phyloP scores from a whole-genome alignment of 2,329 filamentous ascomycete species.

The Epichloe elymi region DNA sequence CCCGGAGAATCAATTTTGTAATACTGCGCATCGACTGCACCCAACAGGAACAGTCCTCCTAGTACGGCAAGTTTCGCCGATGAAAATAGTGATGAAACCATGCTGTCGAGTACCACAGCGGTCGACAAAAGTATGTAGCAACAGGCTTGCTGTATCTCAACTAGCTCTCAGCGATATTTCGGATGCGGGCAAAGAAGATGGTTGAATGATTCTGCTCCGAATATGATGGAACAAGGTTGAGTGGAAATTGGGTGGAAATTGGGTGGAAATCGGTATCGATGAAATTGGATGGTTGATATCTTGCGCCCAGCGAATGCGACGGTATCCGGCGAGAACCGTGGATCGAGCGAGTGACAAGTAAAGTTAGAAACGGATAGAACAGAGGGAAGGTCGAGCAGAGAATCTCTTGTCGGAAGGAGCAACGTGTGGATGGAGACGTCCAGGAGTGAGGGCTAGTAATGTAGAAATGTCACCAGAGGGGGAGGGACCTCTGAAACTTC shows the following conservation, averaged over 20 bases:
- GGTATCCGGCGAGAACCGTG: neutral
- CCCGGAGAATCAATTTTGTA: slow-evolving; percentile 21
- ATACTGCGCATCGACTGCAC: slow-evolving; percentile 11
- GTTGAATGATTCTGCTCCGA: neutral
- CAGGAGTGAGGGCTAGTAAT: neutral
- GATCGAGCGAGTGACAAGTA: neutral
- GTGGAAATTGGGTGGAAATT: neutral
- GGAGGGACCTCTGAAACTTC: neutral
- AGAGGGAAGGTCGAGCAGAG: no score
- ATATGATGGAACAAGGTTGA: neutral
- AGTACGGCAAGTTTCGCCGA: slow-evolving; percentile 3
- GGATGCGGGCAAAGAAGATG: neutral
- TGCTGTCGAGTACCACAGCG: neutral
- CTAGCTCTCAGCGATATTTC: neutral
- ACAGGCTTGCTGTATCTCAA: neutral
- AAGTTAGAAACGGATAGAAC: neutral
- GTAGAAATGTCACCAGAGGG: neutral
- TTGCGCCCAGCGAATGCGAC: neutral
- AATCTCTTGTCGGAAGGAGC: neutral
- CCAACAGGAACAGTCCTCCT: slow-evolving; percentile 1
- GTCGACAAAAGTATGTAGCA: neutral
- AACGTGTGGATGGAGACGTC: neutral
- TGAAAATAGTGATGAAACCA: slow-evolving; percentile 1
- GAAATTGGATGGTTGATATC: neutral
- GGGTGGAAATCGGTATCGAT: neutral